phyloP scores from a whole-genome alignment of 768 basidiomycete genomes.

The Leccinum truebloodii region DNA sequence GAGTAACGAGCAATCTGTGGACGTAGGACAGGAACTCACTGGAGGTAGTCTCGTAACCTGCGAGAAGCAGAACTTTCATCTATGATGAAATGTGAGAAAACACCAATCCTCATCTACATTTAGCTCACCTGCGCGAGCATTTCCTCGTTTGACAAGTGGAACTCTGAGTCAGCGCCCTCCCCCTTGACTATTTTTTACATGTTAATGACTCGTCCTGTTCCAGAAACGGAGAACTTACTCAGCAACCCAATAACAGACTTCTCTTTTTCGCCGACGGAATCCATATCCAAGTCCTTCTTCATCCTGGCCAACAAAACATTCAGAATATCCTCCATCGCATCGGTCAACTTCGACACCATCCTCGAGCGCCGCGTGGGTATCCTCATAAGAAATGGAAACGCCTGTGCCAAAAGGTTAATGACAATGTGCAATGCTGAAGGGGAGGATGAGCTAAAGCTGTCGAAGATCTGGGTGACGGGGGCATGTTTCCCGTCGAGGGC shows the following conservation, averaged over 20 bases:
- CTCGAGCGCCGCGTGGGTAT: background rate
- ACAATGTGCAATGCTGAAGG: background rate
- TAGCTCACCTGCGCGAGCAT: too few relatives aligned
- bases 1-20: background rate
- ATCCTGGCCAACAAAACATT: background rate
- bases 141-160: too few relatives aligned
- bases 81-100: background rate
- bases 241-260: too few relatives aligned
- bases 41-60: background rate
- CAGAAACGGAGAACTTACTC: too few relatives aligned
- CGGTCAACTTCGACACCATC: background rate
- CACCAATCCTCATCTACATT: too few relatives aligned
- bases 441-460: background rate
- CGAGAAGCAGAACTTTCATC: background rate
- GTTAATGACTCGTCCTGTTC: too few relatives aligned
- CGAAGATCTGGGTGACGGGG: background rate
- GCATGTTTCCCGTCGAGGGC: background rate
- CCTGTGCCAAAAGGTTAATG: background rate
- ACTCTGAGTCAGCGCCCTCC: too few relatives aligned
- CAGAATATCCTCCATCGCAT: background rate
- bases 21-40: background rate
- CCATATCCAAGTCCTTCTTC: background rate
- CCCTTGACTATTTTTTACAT: too few relatives aligned
- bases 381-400: background rate
- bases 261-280: background rate